Evolutionary conservation across 2,329 filamentous ascomycete genomes (phyloP).

Genomic region (Botrytis elliptica): DNA sequence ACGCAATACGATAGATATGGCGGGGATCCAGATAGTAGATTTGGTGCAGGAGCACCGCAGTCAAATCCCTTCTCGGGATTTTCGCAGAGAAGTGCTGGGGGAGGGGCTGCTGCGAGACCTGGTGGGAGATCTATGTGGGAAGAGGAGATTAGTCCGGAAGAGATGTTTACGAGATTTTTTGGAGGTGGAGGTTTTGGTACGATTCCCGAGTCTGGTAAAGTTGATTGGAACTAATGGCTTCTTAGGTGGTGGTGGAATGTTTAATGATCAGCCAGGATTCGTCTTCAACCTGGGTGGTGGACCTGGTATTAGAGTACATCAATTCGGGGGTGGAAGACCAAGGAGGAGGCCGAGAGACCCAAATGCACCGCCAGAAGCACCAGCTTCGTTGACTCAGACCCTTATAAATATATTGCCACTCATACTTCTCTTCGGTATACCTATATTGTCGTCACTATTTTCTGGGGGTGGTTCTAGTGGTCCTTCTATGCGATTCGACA

Average conservation of each 20-base stretch:
- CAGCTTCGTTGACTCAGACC: constrained; percentile 50
- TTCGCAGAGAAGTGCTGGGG: constrained; percentile 44
- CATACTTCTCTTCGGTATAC: constrained; percentile 82
- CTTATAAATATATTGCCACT: constrained; percentile 81
- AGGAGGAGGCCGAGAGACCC: constrained; percentile 71
- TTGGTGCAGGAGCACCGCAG: constrained; percentile 60
- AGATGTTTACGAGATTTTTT: constrained; percentile 97
- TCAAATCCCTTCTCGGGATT: constrained; percentile 61
- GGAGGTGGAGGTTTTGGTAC: constrained; percentile 63
- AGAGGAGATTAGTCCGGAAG: constrained; percentile 92
- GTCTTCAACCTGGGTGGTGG: constrained; percentile 94
- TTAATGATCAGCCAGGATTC: constrained; percentile 81
- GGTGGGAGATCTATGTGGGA: constrained; percentile 68
- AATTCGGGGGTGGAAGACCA: constrained; percentile 81
- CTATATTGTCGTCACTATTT: constrained; percentile 79
- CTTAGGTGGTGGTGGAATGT: constrained; percentile 48
- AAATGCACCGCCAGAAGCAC: constrained; percentile 49
- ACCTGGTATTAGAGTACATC: constrained; percentile 88
- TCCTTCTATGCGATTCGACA: constrained; percentile 76
- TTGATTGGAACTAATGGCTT: constrained; percentile 22
- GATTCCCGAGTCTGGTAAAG: constrained; percentile 1
- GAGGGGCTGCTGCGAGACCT: constrained; percentile 39
- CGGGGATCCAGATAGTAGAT: constrained; percentile 87
- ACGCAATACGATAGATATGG: constrained; percentile 85
- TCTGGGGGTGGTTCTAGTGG: constrained; percentile 53